Evolutionary conservation across 805 yeast species (phyloP), one percentile per base, ranked within the genome.

Genomic region (Wickerhamomyces bisporus): DNA sequence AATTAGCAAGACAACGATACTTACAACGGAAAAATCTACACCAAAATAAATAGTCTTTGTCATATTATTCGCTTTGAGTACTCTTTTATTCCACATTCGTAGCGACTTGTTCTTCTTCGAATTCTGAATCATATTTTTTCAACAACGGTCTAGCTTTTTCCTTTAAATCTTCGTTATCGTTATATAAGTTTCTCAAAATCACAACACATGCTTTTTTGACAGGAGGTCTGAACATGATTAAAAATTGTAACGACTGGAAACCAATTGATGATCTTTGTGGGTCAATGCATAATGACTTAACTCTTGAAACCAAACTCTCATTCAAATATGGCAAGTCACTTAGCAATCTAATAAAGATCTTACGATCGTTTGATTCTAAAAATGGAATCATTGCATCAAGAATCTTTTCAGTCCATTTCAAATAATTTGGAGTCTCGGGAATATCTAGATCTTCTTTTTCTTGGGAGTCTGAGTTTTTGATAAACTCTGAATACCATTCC

Each of bases 191-290:
- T 35, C 59, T 59, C 36, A 80, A 61, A 4, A 79, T 63, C 4
- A 61, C 64, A 20, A 79, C 51, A 49, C 83, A 77, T 11, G 65
- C 62, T 3, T 31, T 31, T 43, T 80, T 75, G 21, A 77, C 86
- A 0, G 98, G 97, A 1, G 96, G 96, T 51, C 95, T 74, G 59
- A 86, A 85, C 91, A 87, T 84, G 38, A 89, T 76, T 43, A 93
- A 62, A 52, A 82, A 86, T 47, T 85, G 86, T 39, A 94, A 63
- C 1, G 95, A 78, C 49, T 86, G 81, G 49, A 86, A 78, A 1
- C 98, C 98, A 18, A 91, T 64, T 36, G 79, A 72, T 17, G 78
- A 69, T 60, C 97, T 75, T 17, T 77, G 82, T 0, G 98, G 98
- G 57, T 93, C 98, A 32, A 76, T 65, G 54, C 96, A 83, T 13